Base-by-base conservation (phyloP, 371 early-diverging fungal genomes). In the Mucor sp. region DNA sequence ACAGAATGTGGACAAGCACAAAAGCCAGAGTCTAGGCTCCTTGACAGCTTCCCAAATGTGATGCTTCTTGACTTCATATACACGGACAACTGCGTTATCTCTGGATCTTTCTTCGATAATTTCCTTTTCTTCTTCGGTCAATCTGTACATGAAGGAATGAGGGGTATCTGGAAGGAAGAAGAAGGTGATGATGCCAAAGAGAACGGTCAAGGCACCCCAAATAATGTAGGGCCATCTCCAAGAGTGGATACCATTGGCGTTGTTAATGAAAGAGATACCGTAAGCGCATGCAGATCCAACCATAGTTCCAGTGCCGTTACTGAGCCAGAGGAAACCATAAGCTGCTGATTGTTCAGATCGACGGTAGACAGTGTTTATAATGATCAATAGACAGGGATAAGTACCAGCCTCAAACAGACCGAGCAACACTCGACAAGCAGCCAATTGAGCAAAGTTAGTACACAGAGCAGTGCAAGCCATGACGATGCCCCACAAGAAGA, bases 321-420 rank as follows among this genome's bases (percentile, higher is more conserved):
- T 60, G 43, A 53, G 57, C 55, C 56, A 56, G 15, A 56, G 32
- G 27, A 64, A 39, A 19, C 71, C 64, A 66, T 62, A 62, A 11
- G 62, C 63, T n/a, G 59, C 66, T 1, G 78, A 62, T 44, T 78
- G 78, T 37, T 80, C 81, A 2, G 69, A 63, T 30, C 78, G 74
- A 33, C 80, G 73, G 58, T 80, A 80, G 1, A 76, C 47, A 14
- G 69, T 73, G 33, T 62, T 70, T 4, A 78, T 17, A 12, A 80
- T 64, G n/a, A 78, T 53, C 14, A 68, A 63, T 2, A 80, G 33
- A 28, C 63, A 70, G 3, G 77, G 75, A 44, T 74, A 66, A 7
- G 69, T 66, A 15, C 69, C 70, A 6, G 76, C 82, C 50, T 74
- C 79, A 53, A 78, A 70, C 7, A 78, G 17, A 4, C 81, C 82